Evolutionary conservation across 192 early-diverging fungal genomes (phyloP), one percentile per base, ranked within the genome.

Genomic region (Entomortierella chlamydospora): DNA sequence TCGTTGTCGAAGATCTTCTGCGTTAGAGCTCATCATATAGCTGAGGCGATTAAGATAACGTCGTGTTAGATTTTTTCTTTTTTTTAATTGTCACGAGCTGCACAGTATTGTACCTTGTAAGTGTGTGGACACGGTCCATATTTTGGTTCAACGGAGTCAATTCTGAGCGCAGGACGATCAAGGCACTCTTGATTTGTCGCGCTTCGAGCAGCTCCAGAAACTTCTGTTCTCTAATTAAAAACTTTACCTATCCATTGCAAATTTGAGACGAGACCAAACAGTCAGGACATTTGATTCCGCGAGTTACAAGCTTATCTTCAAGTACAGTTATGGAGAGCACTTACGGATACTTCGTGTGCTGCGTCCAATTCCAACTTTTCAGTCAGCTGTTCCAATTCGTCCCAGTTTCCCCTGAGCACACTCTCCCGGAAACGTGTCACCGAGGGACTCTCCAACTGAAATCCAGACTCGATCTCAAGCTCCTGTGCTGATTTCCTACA

Each of bases 171-270:
- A 99, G 81, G 8, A 95, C 85, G 6, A 86, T 52, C 50, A 97
- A 70, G 5, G 97, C 98, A 54, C 87, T 83, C 65, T 93, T 90
- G 3, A 90, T 87, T 41, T 92, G 59, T 45, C 86, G 74, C 7
- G 72, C 67, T 82, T 97, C 95, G 37, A 99, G 68, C 5, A 93
- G 79, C 78, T 99, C 98, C 29, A 98, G 79, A 68, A 91, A 99
- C 74, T 96, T 95, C 87, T 99, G 98, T 52, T 92, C 84, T 55
- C 94, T 85, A 58, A 97, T 87, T 30, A 95, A 82, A 73, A 97
- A 96, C 64, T 74, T 82, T 29, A 91, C 88, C 45, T 71, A 31
- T 9, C 25, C 26, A 33, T 26, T 13, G 34, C 34, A 37, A 10
- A 7, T 37, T 37, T 37, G 10, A 37, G 34, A 37, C 34, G 10